phyloP scores from a whole-genome alignment of 345 rosid species.

The Clarkia xantiana region DNA sequence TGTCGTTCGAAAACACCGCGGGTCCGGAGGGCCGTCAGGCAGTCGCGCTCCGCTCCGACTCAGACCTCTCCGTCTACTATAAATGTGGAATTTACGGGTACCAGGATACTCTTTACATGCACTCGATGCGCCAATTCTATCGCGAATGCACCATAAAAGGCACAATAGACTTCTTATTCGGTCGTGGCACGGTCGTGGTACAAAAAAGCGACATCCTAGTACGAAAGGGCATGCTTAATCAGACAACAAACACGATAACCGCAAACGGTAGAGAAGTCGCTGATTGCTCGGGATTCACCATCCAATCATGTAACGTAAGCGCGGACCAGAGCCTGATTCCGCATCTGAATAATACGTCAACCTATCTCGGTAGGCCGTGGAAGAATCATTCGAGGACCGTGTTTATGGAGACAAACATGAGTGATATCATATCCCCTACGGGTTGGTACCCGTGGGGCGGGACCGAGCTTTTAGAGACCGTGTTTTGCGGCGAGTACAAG shows the following conservation, averaged over 20 bases:
- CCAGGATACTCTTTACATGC: constrained; percentile 53
- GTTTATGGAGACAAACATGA: constrained; percentile 39
- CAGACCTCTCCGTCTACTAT: constrained; percentile 59
- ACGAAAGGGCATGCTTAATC: constrained; percentile 38
- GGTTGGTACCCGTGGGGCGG: constrained; percentile 67
- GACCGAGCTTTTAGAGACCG: constrained; percentile 32
- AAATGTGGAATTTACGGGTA: background rate
- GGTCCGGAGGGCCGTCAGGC: background rate
- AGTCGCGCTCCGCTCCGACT: constrained; percentile 27
- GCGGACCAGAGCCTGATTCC: background rate
- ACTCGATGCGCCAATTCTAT: constrained; percentile 58
- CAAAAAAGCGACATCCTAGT: constrained; percentile 58
- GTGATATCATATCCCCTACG: constrained; percentile 33
- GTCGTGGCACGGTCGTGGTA: constrained; percentile 61
- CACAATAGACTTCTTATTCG: constrained; percentile 76
- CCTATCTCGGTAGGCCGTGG: constrained; percentile 68
- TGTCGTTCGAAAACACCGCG: background rate
- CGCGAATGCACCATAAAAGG: constrained; percentile 74
- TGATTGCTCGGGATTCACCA: constrained; percentile 43
- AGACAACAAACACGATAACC: constrained; percentile 25
- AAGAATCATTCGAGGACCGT: constrained; percentile 61
- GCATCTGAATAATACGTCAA: constrained; percentile 20
- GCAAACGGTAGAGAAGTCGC: constrained; percentile 63
- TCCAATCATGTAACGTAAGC: constrained; percentile 2
- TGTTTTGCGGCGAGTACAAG: constrained; percentile 64